phyloP scores from a whole-genome alignment of 345 rosid species.

The Eucalyptus tenuipes region DNA sequence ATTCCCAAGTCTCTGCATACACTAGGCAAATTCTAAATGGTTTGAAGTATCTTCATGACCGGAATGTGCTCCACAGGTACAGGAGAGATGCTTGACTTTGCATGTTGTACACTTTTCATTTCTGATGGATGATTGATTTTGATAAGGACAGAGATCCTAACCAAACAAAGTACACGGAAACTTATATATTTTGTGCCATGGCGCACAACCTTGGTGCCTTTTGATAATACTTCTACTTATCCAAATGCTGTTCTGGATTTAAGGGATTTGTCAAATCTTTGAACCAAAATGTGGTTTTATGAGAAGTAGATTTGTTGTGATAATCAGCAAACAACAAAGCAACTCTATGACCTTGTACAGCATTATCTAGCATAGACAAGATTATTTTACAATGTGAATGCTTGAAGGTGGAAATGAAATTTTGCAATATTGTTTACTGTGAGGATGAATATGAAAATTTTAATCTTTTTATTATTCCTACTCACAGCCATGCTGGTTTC shows the following conservation, averaged over 20 bases:
- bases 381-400: not conserved
- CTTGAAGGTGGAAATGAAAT: not conserved
- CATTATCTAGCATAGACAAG: not conserved
- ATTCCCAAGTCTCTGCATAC: constrained; percentile 56
- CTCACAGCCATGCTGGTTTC: not conserved
- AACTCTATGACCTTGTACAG: not conserved
- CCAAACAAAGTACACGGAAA: not conserved
- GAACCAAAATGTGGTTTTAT: not conserved
- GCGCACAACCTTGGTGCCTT: not conserved
- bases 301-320: not conserved
- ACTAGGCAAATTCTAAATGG: constrained; percentile 78
- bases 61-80: constrained; percentile 41
- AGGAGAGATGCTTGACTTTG: not conserved
- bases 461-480: not conserved
- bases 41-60: constrained; percentile 37
- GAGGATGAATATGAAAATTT: not conserved
- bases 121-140: not conserved
- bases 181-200: not conserved
- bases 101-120: not conserved
- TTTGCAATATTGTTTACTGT: not conserved
- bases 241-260: not conserved
- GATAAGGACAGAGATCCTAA: not conserved
- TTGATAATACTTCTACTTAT: not conserved
- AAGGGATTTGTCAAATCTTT: not conserved
- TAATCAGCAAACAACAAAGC: not conserved